A percentile compares a stretch with the other conserved stretches of the same genome.
phyloP scores from a whole-genome alignment of 2,329 filamentous ascomycete genomes.

The Pseudogymnoascus sp. region DNA sequence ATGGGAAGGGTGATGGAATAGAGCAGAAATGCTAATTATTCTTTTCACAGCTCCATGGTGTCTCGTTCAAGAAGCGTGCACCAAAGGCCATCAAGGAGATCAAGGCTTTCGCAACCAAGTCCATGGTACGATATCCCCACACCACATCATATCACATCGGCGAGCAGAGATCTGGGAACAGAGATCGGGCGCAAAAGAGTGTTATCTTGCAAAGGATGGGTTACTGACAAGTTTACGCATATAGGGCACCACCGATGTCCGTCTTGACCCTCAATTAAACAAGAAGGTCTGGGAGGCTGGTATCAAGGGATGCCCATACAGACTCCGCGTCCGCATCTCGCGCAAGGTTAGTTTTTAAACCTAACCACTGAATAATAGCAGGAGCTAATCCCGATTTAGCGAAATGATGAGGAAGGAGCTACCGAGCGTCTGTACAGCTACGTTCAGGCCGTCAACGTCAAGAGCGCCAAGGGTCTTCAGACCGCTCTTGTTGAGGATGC shows the following conservation, averaged over 20 bases:
- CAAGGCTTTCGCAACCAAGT: constrained; percentile 81
- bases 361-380: no score
- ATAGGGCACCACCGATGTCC: constrained; percentile 93
- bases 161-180: background rate
- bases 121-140: constrained; percentile 69
- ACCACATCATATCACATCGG: background rate
- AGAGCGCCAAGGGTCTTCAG: constrained; percentile 96
- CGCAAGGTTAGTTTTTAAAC: constrained; percentile 43
- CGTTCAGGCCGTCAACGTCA: constrained; percentile 99
- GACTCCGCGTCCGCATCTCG: constrained; percentile 95
- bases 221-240: constrained; percentile 19
- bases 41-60: constrained; percentile 75
- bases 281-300: constrained; percentile 99
- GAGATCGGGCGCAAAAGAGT: background rate
- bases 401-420: constrained; percentile 98
- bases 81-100: constrained; percentile 99
- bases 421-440: constrained; percentile 99
- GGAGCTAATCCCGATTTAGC: no score
- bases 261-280: constrained; percentile 97
- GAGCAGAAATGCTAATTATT: constrained; percentile 40
- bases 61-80: constrained; percentile 99
- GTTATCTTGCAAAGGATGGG: constrained; percentile 9
- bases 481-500: constrained; percentile 76
- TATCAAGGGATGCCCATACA: constrained; percentile 97
- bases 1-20: constrained; percentile 7